Evolutionary conservation across 2,329 filamentous ascomycete genomes (phyloP), one percentile per base, ranked within the genome.

Genomic region (Aspergillus oerlinghausenensis): DNA sequence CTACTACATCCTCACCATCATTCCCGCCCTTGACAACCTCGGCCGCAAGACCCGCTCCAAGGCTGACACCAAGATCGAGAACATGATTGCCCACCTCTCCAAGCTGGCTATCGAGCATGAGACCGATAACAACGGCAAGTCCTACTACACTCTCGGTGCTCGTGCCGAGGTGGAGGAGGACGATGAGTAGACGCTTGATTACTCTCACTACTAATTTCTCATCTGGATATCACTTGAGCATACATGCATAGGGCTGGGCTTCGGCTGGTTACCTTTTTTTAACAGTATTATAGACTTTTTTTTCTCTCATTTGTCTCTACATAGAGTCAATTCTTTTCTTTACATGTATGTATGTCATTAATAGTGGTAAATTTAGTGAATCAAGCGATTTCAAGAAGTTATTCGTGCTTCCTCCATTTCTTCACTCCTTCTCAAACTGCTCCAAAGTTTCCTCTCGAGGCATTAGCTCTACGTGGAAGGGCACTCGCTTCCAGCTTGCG

Each of bases 51-150:
- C 74, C 70, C 76, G 79, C 63, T 79, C 75, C 67, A 75, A 75
- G 63, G 75, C 77, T 56, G 79, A 81, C 68, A 80, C 79, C 63
- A 73, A 79, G 68, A 79, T 81, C 69, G 79, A 81, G 78, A 81
- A 81, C 71, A 76, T 81, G 66, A 73, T 81, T 58, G 74, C 72
- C 50, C 77, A 80, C 68, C 74, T 81, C 51, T 78, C 77, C 72
- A 80, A 80, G 71, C 74, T 81, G 51, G 79, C 79, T 54, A 66
- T 81, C 52, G 79, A 81, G 70, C 77, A 79, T 66, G 78, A 80
- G 72, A 69, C 65, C 35, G 77, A 80, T 65, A 67, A 72, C 38
- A 72, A 75, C 63, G 77, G 78, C 65, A 76, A 75, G 63, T 70
- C 73, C 59, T 74, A 74, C 58, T 79, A 73, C 72, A 72, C 72